Base-by-base conservation (phyloP, 768 basidiomycete species). In the Omphalotus guepiniiformis region DNA sequence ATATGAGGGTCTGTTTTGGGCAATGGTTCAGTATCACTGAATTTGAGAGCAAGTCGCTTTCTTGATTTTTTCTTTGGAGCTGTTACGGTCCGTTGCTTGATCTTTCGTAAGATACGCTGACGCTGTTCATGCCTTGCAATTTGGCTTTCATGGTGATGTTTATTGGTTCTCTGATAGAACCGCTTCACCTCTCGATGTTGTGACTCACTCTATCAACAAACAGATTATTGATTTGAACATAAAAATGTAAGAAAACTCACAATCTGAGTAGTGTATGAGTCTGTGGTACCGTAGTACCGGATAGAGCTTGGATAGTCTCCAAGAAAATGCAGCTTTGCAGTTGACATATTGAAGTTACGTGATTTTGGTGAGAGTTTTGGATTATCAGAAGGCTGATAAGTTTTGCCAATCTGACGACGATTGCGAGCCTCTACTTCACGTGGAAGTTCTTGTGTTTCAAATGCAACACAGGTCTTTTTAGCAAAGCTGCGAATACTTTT, bases 211-310 rank as follows among this genome's bases (percentile, higher is more conserved):
- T 72, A 37, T 9, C 13, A 19, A 38, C 34, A 32, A 32, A 32
- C 9, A n/a, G 30, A 9, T n/a, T 9, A n/a, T 32, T 9, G n/a
- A 32, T 9, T 9, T n/a, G 9, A 9, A 32, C 27, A 42, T 8
- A 21, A 2, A 34, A 39, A 6, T 27, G 27, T 73, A 39, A 16
- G 13, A 40, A n/a, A 12, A 49, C 56, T 42, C 41, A 74, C 71
- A n/a, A 58, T 36, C 21, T 69, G 63, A 1, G 68, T 73, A 0
- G 65, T 64, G 46, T 66, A 73, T 1, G 55, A 58, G 37, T 75
- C 68, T 2, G 64, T 64, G 1, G 66, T 67, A 0, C 73, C 67
- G 32, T 56, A 63, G 0, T 2, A 0, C 0, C 22, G 16, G 7
- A 73, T 69, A 0, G 42, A 36, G 0, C 35, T 18, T 0, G 58